Base-by-base conservation (phyloP, 805 yeast species). In the Spencermartinsiella europaea region DNA sequence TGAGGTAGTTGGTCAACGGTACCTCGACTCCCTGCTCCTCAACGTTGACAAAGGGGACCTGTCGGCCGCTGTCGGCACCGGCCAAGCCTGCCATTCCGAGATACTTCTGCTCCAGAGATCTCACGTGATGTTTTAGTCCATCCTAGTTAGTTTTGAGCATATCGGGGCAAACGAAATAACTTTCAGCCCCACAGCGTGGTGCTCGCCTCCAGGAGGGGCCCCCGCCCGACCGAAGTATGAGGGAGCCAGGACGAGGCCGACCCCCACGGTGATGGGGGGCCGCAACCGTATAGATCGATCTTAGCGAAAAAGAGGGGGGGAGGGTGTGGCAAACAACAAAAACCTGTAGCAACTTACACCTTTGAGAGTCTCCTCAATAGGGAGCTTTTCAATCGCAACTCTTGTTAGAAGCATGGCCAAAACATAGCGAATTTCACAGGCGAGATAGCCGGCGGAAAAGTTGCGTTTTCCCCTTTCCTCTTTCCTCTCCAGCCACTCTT, bases 1-100 rank as follows among this genome's bases (percentile, higher is more conserved):
- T 93, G 70, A 87, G 69, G 69, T 91, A 93, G 73, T 93, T 90
- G 54, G 93, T 83, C 66, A 93, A 77, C 12, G 98, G 97, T 40
- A 87, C 75, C 55, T 84, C 83, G 63, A 83, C 88, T 33, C 75
- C 79, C 16, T 62, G 70, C 31, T 59, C 56, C 38, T 60, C 58
- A 34, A 59, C 64, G 31, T 25, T 25, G 28, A 56, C 62, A 34
- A 64, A 56, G 15, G 64, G 66, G 22, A 48, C 55, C 43, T 38
- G 37, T 17, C 40, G 46, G 42, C 39, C 44, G 50, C 69, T 65
- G 21, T 45, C 37, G 16, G 25, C 40, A 27, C 34, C 45, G 21
- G 34, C 44, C 52, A 74, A 71, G 63, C 70, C 81, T 19, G 12
- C 38, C 38, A 71, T 63, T 44, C 70, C 66, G 48, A 78, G 58